Conservation (phyloP, 1,284 basidiomycete species). For the Fomitopsis schrenkii region DNA sequence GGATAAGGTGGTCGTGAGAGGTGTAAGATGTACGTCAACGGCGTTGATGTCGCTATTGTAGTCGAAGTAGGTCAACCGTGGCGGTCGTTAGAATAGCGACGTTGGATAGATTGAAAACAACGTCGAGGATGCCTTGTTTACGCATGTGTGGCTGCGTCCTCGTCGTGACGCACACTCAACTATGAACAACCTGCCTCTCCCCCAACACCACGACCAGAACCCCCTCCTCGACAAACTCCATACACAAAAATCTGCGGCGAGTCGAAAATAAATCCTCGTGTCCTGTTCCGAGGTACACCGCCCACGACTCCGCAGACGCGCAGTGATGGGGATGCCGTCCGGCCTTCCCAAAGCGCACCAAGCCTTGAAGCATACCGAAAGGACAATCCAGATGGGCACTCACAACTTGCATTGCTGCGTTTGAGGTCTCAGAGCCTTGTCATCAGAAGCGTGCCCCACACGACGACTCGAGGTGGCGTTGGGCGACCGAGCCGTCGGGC, state of each 20-base stretch:
- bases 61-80: neutral
- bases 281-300: neutral
- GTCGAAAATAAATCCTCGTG: no score
- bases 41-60: neutral
- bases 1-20: no score
- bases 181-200: neutral
- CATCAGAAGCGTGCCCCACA: neutral
- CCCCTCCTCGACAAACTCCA: no score
- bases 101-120: neutral
- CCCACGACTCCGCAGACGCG: neutral
- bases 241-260: no score
- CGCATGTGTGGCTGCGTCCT: constrained; percentile 2
- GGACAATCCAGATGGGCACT: neutral
- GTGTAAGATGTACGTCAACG: no score
- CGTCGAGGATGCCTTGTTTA: neutral
- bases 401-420: neutral
- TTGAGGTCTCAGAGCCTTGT: neutral
- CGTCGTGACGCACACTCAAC: neutral
- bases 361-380: neutral
- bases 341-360: neutral
- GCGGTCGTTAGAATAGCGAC: no score
- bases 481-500: no score
- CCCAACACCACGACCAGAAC: no score
- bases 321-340: neutral
- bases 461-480: neutral